phyloP scores from a whole-genome alignment of 345 rosid species.

The Hypericum androsaemum region DNA sequence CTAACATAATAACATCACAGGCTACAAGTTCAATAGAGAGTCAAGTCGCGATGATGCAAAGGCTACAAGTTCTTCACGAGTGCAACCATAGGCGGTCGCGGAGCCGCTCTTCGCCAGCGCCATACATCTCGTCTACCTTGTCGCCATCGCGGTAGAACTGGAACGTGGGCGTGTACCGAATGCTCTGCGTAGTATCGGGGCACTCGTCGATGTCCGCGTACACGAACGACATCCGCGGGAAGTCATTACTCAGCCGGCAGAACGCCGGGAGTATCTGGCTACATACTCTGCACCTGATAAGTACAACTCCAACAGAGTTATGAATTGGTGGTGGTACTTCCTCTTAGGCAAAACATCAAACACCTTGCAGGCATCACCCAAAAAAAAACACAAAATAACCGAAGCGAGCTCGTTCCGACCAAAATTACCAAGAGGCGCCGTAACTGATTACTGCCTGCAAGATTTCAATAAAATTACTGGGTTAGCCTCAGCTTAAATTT shows the following conservation, averaged over 20 bases:
- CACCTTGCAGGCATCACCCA: slow-evolving; percentile 26
- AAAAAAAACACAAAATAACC: background rate
- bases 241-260: slow-evolving; percentile 55
- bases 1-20: no score
- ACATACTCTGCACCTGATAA: slow-evolving; percentile 76
- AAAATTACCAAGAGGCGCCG: slow-evolving; percentile 52
- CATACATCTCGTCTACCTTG: slow-evolving; percentile 87
- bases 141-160: slow-evolving; percentile 82
- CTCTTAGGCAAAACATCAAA: slow-evolving; percentile 31
- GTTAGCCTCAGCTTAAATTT: no score
- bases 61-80: slow-evolving; percentile 32
- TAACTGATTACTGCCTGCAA: slow-evolving; percentile 51
- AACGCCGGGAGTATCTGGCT: slow-evolving; percentile 74
- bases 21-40: no score
- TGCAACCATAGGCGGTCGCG: slow-evolving; percentile 90
- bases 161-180: slow-evolving; percentile 88
- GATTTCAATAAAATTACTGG: no score
- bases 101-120: slow-evolving; percentile 80
- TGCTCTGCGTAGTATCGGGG: slow-evolving; percentile 69
- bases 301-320: no score
- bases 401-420: background rate
- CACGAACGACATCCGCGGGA: slow-evolving; percentile 51
- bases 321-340: no score
- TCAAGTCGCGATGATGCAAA: background rate
- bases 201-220: slow-evolving; percentile 94